These are phyloP conservation scores for Mortierella alpina DNA, from an alignment of 192 early-diverging fungal species.

Conservation along the genomic window DNA sequence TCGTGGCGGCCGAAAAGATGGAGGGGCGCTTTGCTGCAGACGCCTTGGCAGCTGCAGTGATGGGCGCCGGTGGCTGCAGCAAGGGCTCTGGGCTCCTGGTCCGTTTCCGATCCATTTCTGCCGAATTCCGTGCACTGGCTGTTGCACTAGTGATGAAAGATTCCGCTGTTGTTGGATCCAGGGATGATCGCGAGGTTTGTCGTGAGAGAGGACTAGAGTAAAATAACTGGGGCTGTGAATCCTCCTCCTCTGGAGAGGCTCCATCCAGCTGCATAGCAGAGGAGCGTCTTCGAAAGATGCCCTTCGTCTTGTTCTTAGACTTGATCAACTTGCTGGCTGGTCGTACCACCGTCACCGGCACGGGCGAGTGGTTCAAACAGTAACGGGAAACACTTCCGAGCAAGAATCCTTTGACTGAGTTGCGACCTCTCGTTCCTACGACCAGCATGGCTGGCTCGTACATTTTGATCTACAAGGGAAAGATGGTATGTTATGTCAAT, in stretches of 20 bases:
- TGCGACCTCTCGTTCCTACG: conserved; percentile 78
- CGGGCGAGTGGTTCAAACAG: conserved; percentile 72
- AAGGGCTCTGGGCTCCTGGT: conserved; percentile 10
- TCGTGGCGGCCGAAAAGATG: neutral
- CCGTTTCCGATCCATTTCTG: conserved; percentile 8
- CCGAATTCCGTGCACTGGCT: too few relatives aligned
- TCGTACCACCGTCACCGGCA: conserved; percentile 76
- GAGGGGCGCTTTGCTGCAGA: conserved; percentile 17
- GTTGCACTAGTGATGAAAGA: too few relatives aligned
- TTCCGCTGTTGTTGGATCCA: conserved; percentile 1
- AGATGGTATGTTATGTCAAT: neutral
- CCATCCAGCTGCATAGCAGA: neutral
- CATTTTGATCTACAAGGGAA: conserved; percentile 59
- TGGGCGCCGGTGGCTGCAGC: neutral
- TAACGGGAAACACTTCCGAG: conserved; percentile 77
- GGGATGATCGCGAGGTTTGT: conserved; percentile 23
- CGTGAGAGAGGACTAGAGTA: conserved; percentile 30
- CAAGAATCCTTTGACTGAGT: conserved; percentile 71
- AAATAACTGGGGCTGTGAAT: conserved; percentile 10
- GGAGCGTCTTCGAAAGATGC: conserved; percentile 35
- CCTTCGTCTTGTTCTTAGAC: conserved; percentile 49
- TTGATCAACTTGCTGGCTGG: conserved; percentile 58
- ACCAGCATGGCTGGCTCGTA: conserved; percentile 76
- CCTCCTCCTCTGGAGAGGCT: neutral
- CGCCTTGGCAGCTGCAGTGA: conserved; percentile 21